Conservation (phyloP, 2,329 filamentous ascomycete genomes). For the Daldinia sp. region DNA sequence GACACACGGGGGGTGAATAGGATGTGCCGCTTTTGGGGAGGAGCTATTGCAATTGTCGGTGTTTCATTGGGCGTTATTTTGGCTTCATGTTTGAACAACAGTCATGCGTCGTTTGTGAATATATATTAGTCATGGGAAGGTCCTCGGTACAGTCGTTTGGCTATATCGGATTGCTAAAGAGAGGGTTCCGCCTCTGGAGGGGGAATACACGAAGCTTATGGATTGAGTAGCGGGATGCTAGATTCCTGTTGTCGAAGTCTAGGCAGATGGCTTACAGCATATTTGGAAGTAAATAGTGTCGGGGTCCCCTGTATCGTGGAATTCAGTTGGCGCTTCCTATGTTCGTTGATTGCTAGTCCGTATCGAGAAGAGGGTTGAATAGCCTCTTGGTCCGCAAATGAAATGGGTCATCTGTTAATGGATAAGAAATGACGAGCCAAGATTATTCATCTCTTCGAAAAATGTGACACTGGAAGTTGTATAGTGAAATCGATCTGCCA, state of each 20-base stretch:
- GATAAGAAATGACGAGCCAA: conserved; percentile 33
- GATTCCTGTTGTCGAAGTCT: conserved; percentile 27
- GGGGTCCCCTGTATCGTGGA: conserved; percentile 35
- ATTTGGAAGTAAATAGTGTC: conserved; percentile 33
- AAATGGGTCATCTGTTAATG: conserved; percentile 28
- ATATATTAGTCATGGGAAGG: conserved; percentile 24
- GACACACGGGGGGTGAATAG: conserved; percentile 32
- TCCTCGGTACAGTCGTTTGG: conserved; percentile 14
- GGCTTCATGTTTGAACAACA: conserved; percentile 34
- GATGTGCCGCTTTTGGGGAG: conserved; percentile 39
- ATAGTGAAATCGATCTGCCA: not conserved
- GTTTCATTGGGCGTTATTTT: conserved; percentile 50
- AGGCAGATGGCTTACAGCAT: conserved; percentile 27
- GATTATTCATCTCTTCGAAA: conserved; percentile 10
- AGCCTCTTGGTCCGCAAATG: conserved; percentile 8
- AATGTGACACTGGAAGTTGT: not conserved
- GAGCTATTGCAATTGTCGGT: conserved; percentile 45
- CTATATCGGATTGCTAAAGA: conserved; percentile 14
- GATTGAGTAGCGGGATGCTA: conserved; percentile 35
- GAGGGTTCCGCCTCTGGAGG: conserved; percentile 13
- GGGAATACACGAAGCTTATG: conserved; percentile 26
- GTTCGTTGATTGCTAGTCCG: conserved; percentile 21
- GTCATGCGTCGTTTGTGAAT: conserved; percentile 32
- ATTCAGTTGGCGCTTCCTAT: conserved; percentile 39
- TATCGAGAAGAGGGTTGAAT: conserved; percentile 11